These are phyloP conservation scores for Acanthamoeba triangularis DNA, from an alignment of 208 protist species.

Conservation along the genomic window DNA sequence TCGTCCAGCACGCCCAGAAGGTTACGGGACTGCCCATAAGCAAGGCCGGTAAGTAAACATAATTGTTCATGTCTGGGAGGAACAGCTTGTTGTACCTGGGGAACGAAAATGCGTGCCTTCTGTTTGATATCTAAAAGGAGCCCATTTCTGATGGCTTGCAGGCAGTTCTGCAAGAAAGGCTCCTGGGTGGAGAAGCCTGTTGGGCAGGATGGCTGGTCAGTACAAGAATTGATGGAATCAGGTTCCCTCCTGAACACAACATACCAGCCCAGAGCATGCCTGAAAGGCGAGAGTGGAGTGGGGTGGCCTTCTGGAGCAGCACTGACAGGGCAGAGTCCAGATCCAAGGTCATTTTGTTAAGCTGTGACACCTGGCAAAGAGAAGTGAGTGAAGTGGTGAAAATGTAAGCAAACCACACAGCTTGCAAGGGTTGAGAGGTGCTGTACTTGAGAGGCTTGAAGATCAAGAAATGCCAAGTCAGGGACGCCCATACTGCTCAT, in stretches of 20 bases:
- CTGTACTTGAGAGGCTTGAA: neutral
- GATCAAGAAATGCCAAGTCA: neutral
- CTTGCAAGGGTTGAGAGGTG: neutral
- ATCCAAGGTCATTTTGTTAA: neutral
- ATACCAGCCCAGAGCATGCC: neutral
- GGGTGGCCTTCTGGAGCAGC: neutral
- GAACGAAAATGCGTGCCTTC: neutral
- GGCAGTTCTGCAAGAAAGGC: conserved; percentile 2
- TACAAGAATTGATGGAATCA: neutral
- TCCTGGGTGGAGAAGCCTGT: neutral
- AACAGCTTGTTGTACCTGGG: neutral
- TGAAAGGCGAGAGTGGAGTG: neutral
- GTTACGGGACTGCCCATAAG: neutral
- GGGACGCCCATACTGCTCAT: neutral
- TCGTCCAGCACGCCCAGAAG: neutral
- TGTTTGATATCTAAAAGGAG: neutral
- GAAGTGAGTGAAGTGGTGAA: neutral
- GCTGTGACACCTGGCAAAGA: neutral
- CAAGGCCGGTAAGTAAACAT: neutral
- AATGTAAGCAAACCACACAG: neutral
- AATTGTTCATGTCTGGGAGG: neutral
- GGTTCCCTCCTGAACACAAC: neutral
- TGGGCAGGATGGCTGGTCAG: neutral
- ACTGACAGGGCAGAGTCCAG: neutral
- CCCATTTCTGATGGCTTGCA: neutral